Conservation (phyloP, 164 flowering plant species). For the Platanus orientalis region DNA sequence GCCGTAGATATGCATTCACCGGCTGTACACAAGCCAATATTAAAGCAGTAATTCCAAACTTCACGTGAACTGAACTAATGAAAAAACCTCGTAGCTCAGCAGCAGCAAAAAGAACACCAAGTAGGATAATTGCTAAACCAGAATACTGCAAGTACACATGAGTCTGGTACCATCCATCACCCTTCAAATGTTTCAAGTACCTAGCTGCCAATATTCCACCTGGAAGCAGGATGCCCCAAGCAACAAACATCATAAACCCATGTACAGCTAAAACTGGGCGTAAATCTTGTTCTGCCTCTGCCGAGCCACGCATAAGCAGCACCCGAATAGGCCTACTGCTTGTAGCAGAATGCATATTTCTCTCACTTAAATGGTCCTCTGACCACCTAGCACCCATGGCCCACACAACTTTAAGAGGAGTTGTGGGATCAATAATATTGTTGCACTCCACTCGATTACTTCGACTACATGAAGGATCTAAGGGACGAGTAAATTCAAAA, state of each 20-base stretch:
- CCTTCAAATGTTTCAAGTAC: slow-evolving; percentile 84
- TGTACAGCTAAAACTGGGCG: slow-evolving; percentile 95
- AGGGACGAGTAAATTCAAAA: slow-evolving; percentile 83
- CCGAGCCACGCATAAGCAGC: slow-evolving; percentile 80
- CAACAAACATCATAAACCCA: slow-evolving; percentile 99
- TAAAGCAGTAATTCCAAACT: slow-evolving; percentile 72
- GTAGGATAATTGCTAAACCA: slow-evolving; percentile 70
- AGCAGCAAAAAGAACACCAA: slow-evolving; percentile 89
- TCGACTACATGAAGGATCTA: slow-evolving; percentile 57
- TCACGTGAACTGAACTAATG: slow-evolving; percentile 74
- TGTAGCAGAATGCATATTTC: slow-evolving; percentile 79
- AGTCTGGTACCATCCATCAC: slow-evolving; percentile 86
- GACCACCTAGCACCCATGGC: slow-evolving; percentile 96
- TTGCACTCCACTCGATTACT: slow-evolving; percentile 61
- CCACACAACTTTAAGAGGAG: slow-evolving; percentile 89
- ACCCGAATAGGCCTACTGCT: slow-evolving; percentile 75
- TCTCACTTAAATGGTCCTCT: slow-evolving; percentile 55
- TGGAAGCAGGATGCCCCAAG: slow-evolving; percentile 96
- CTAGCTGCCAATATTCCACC: slow-evolving; percentile 90
- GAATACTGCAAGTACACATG: slow-evolving; percentile 95
- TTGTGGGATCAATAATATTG: slow-evolving; percentile 80
- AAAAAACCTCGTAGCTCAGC: slow-evolving; percentile 89
- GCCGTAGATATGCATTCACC: slow-evolving; percentile 71
- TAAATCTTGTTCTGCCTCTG: slow-evolving; percentile 95
- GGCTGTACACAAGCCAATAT: slow-evolving; percentile 73